Evolutionary conservation across 2,329 filamentous ascomycete species (phyloP).

Genomic region (Microcera coccophila): DNA sequence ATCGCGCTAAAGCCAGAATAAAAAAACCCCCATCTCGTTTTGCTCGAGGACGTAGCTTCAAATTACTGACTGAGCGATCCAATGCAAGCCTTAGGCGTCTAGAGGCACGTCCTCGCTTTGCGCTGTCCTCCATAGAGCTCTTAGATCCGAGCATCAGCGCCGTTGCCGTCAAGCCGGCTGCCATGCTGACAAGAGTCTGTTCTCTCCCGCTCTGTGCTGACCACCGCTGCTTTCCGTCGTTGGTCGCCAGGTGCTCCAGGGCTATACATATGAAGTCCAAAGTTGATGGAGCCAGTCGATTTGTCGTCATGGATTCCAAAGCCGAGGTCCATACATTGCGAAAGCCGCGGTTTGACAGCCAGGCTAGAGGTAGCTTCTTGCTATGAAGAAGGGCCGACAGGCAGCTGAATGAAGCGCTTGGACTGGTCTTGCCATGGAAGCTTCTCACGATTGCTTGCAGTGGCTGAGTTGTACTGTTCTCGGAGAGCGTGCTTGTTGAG

Average conservation of each 20-base stretch:
- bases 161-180: constrained; percentile 29
- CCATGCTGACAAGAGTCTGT: constrained; percentile 28
- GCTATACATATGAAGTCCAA: constrained; percentile 23
- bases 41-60: constrained; percentile 9
- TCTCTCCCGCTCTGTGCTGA: constrained; percentile 13
- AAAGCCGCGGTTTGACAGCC: constrained; percentile 25
- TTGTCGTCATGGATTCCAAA: constrained; percentile 23
- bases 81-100: constrained; percentile 26
- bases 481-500: constrained; percentile 12
- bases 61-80: constrained; percentile 20
- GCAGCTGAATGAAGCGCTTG: constrained; percentile 20
- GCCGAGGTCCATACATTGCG: constrained; percentile 23
- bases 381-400: constrained; percentile 19
- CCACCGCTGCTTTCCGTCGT: constrained; percentile 2
- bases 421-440: constrained; percentile 4
- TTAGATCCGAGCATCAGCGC: constrained; percentile 15
- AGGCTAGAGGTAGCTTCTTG: constrained; percentile 19
- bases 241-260: constrained; percentile 20
- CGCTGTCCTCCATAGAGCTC: not conserved
- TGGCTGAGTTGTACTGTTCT: constrained; percentile 18
- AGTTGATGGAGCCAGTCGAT: constrained; percentile 18
- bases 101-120: constrained; percentile 13
- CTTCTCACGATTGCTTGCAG: constrained; percentile 18
- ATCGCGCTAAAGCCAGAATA: constrained; percentile 25
- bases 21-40: constrained; percentile 18